These are phyloP conservation scores for Aspergillus homomorphus DNA, from an alignment of 495 filamentous ascomycete genomes.

Conservation along the genomic window DNA sequence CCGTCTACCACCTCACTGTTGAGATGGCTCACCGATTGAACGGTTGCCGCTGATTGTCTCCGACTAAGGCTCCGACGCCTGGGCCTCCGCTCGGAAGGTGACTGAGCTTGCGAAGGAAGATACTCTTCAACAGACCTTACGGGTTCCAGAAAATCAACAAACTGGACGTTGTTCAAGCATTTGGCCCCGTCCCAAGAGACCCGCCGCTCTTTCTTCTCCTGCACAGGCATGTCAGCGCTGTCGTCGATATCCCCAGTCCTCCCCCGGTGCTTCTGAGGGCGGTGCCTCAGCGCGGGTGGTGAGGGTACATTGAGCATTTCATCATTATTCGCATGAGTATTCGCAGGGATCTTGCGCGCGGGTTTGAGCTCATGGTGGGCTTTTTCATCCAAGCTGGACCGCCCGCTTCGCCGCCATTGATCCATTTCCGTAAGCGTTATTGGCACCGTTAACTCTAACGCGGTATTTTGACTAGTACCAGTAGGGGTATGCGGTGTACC, in stretches of 20 bases:
- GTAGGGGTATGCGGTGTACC: constrained; percentile 30
- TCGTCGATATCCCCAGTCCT: constrained; percentile 29
- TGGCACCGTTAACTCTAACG: constrained; percentile 37
- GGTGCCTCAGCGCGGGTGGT: constrained; percentile 44
- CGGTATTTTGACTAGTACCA: constrained; percentile 23
- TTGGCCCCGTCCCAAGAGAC: constrained; percentile 49
- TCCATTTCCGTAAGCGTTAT: constrained; percentile 42
- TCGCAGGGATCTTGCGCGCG: constrained; percentile 30
- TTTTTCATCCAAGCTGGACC: constrained; percentile 36
- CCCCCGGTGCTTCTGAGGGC: constrained; percentile 43
- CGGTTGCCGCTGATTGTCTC: constrained; percentile 18
- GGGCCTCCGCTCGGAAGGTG: constrained; percentile 23
- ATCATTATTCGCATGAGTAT: constrained; percentile 24
- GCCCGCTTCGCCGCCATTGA: constrained; percentile 33
- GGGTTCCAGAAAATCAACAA: constrained; percentile 14
- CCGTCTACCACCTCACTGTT: constrained; percentile 40
- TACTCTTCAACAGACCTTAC: constrained; percentile 8
- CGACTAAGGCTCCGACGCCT: constrained; percentile 14
- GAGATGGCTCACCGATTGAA: constrained; percentile 45
- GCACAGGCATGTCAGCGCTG: constrained; percentile 17
- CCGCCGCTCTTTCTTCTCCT: constrained; percentile 35
- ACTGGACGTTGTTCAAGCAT: constrained; percentile 28
- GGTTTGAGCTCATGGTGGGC: constrained; percentile 28
- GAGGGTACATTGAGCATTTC: constrained; percentile 35
- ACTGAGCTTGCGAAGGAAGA: constrained; percentile 13